Conservation (phyloP, 352 stramenopile species). For the Phytophthora sp. region DNA sequence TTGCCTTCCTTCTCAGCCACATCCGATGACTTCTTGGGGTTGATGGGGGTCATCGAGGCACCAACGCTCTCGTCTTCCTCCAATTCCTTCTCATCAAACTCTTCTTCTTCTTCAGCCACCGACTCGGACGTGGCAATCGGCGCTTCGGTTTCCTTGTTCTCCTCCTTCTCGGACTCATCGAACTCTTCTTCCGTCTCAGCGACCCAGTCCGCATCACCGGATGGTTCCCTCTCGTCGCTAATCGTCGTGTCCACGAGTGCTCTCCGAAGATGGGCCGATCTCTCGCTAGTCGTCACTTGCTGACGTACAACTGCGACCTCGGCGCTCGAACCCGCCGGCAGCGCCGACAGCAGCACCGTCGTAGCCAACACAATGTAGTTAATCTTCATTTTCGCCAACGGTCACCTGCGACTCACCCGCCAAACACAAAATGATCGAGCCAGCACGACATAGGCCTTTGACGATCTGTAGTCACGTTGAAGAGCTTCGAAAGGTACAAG, state of each 20-base stretch:
- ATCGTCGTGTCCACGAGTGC: constrained; percentile 11
- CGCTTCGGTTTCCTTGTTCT: constrained; percentile 7
- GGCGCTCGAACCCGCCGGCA: constrained; percentile 1
- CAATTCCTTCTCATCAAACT: constrained; percentile 19
- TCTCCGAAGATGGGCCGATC: constrained; percentile 24
- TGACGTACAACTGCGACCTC: background rate
- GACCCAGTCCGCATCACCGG: background rate
- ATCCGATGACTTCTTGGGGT: too few species aligned
- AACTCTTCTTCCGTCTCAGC: constrained; percentile 16
- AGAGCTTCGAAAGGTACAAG: constrained; percentile 1
- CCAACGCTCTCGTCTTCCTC: too few species aligned
- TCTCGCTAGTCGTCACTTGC: constrained; percentile 23
- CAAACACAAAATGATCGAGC: constrained; percentile 29
- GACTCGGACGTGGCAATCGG: background rate
- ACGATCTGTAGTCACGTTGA: constrained; percentile 9
- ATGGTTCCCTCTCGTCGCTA: constrained; percentile 1
- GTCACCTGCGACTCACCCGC: background rate
- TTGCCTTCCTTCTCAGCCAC: constrained; percentile 12
- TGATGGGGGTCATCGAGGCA: too few species aligned
- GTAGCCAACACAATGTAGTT: constrained; percentile 4
- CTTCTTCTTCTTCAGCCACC: constrained; percentile 10
- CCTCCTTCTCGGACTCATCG: constrained; percentile 6
- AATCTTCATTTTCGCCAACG: constrained; percentile 22
- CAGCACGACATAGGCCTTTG: background rate
- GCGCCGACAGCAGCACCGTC: constrained; percentile 3